Evolutionary conservation across 371 early-diverging fungal genomes (phyloP), one percentile per base, ranked within the genome.

Genomic region (Lichtheimia hyalospora): DNA sequence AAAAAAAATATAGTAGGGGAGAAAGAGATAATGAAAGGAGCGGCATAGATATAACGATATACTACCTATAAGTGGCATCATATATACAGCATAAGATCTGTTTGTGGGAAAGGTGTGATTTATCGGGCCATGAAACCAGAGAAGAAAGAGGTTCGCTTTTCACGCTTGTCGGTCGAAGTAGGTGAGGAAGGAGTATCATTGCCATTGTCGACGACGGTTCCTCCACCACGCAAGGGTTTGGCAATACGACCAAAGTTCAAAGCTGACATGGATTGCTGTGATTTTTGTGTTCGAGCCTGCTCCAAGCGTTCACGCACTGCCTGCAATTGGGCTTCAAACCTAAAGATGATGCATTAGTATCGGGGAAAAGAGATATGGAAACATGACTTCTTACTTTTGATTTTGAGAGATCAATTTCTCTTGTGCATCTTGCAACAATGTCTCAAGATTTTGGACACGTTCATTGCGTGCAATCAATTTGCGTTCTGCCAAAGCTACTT

Each of bases 181-280:
- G 68, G 68, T 16, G 53, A 52, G 21, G 39, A 21, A 25, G 54
- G 54, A n/a, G 18, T 39, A 20, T 65, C 62, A 18, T 49, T 57
- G 18, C 60, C 64, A 24, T 59, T 59, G 23, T 70, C 69, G n/a
- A 67, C 64, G 43, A 61, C 75, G 41, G 62, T 74, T 59, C 68
- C 88, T 28, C 94, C 92, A 34, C 97, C 97, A 53, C 96, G 86
- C 57, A 97, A 74, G 27, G 97, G 98, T 76, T 96, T 96, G 63
- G 95, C 95, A 62, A 97, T 93, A 50, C 94, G 81, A 59, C 91
- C 90, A 62, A 93, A 94, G 76, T 83, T 85, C 55, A 94, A 68
- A 69, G 88, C 87, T 53, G 79, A 79, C 76, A 79, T 76, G 16
- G 82, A 68, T 40, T 79, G 64, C 46, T 86, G 81, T 42, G 84